Evolutionary conservation across 2,329 filamentous ascomycete genomes (phyloP).

Genomic region (Diaporthe vexans): DNA sequence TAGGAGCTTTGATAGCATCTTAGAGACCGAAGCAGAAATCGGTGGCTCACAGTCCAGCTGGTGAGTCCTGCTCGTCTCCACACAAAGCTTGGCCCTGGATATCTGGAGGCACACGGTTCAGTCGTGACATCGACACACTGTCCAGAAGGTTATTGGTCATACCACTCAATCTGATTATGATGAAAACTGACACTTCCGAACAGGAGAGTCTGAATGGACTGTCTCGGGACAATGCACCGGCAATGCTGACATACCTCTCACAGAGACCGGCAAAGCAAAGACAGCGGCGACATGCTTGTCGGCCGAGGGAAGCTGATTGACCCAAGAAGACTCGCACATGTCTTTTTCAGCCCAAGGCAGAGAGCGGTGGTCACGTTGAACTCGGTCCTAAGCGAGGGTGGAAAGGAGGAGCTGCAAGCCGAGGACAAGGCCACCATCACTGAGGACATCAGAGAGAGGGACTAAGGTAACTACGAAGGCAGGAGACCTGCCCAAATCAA

Average conservation of each 20-base stretch:
- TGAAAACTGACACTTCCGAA: background rate
- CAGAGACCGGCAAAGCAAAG: constrained; percentile 57
- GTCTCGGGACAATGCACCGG: constrained; percentile 61
- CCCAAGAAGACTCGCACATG: constrained; percentile 59
- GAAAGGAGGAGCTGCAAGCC: constrained; percentile 32
- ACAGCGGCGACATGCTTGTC: constrained; percentile 60
- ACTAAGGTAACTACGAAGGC: constrained; percentile 73
- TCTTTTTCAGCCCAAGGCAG: constrained; percentile 64
- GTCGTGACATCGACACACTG: background rate
- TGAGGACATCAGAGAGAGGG: constrained; percentile 70
- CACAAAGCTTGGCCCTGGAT: background rate
- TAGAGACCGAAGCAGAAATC: background rate
- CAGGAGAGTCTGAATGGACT: constrained; percentile 59
- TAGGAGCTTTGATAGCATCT: background rate
- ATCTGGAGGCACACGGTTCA: background rate
- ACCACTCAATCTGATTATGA: background rate
- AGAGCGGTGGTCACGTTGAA: constrained; percentile 64
- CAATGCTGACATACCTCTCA: constrained; percentile 58
- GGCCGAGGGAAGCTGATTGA: constrained; percentile 66
- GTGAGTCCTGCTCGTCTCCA: no score
- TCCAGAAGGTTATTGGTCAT: no score
- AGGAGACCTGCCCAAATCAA: constrained; percentile 64
- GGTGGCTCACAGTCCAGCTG: background rate
- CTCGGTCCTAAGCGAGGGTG: constrained; percentile 53
- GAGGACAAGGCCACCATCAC: constrained; percentile 59